Percentiles rank a stretch among this genome's conserved stretches.
These are phyloP conservation scores for Celoporthe dispersa DNA, from an alignment of 2,329 filamentous ascomycete genomes.

Conservation along the genomic window DNA sequence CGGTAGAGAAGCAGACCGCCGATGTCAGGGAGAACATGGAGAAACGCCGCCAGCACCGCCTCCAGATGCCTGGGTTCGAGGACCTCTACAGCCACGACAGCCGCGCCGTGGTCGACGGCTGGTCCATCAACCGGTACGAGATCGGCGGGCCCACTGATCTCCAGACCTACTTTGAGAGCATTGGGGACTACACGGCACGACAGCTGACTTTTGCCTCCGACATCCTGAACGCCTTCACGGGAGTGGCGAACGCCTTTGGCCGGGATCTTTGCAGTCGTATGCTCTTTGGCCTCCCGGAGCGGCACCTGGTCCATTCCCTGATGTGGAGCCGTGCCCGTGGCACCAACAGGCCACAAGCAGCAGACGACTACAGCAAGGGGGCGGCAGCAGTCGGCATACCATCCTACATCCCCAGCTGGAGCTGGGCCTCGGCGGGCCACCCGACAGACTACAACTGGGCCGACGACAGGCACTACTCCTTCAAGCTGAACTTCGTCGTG, in stretches of 20 bases:
- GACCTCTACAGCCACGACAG: constrained; percentile 9
- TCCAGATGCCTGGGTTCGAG: constrained; percentile 14
- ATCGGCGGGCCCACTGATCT: not conserved
- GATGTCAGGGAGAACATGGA: not conserved
- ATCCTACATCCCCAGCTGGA: constrained; percentile 12
- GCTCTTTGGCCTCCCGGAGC: constrained; percentile 10
- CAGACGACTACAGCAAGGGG: not conserved
- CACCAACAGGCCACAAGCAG: not conserved
- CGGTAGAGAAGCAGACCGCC: constrained; percentile 4
- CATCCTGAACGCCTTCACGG: constrained; percentile 7
- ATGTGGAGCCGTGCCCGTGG: not conserved
- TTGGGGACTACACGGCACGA: constrained; percentile 1
- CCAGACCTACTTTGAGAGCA: constrained; percentile 1
- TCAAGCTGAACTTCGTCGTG: not conserved
- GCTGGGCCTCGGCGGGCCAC: not conserved
- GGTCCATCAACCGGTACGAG: not conserved
- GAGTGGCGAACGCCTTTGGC: constrained; percentile 2
- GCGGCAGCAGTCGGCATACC: not conserved
- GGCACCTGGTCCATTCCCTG: constrained; percentile 7
- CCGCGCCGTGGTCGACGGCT: not conserved
- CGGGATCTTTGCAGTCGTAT: not conserved
- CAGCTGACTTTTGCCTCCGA: constrained; percentile 7
- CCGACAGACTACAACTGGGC: constrained; percentile 1
- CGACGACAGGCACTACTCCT: not conserved
- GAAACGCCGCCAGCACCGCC: constrained; percentile 8